Conservation (phyloP, 805 yeast genomes). For the Cyberlindnera xishuangbannaensis region DNA sequence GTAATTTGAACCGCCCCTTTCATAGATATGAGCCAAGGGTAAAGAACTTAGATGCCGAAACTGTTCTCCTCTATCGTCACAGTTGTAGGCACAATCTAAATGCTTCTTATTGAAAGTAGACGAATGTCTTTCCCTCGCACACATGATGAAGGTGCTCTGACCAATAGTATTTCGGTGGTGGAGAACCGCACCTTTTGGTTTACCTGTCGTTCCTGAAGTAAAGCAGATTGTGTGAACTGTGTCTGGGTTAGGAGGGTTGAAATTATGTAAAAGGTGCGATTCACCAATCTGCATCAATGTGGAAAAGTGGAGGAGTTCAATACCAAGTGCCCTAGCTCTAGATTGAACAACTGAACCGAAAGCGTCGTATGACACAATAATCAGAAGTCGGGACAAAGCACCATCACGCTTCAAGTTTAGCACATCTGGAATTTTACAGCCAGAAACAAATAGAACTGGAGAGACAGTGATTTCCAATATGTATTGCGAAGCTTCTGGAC, state of each 20-base stretch:
- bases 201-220: conserved; percentile 59
- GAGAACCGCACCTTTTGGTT: conserved; percentile 56
- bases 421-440: conserved; percentile 36
- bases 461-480: conserved; percentile 54
- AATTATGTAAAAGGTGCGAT: conserved; percentile 13
- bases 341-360: conserved; percentile 28
- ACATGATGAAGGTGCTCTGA: conserved; percentile 21
- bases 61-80: conserved; percentile 20
- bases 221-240: conserved; percentile 45
- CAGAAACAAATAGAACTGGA: conserved; percentile 53
- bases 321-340: conserved; percentile 17
- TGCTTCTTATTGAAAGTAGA: conserved; percentile 5
- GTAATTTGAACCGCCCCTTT: conserved; percentile 15
- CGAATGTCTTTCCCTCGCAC: conserved; percentile 3
- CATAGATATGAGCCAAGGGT: conserved; percentile 55
- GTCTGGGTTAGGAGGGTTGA: conserved; percentile 36
- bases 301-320: conserved; percentile 32
- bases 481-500: conserved; percentile 54
- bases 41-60: conserved; percentile 35
- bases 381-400: conserved; percentile 31
- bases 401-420: conserved; percentile 27
- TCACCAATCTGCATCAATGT: conserved; percentile 26
- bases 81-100: conserved; percentile 2
- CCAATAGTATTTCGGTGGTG: conserved; percentile 41
- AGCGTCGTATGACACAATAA: conserved; percentile 43